These are phyloP conservation scores for Endogone sp. DNA, from an alignment of 192 early-diverging fungal species.

Conservation along the genomic window DNA sequence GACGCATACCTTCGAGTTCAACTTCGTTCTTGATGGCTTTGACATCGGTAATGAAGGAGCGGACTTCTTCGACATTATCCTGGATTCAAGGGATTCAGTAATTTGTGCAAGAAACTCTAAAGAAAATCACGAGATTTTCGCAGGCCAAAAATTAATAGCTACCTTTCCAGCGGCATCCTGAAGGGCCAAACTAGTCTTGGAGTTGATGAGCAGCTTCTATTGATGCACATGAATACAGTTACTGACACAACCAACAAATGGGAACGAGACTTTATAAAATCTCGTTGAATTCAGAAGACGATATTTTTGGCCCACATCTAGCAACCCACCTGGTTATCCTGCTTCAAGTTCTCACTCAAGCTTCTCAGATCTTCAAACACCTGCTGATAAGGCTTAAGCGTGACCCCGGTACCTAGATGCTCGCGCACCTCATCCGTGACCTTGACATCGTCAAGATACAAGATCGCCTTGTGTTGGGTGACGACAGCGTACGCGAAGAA, in stretches of 20 bases:
- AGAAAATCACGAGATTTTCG: background rate
- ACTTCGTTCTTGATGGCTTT: constrained; percentile 93
- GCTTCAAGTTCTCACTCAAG: constrained; percentile 27
- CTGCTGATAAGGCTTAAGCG: constrained; percentile 65
- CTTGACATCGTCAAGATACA: constrained; percentile 80
- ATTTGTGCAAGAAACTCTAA: constrained; percentile 1
- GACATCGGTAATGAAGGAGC: constrained; percentile 70
- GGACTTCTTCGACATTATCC: constrained; percentile 45
- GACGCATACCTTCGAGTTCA: constrained; percentile 90
- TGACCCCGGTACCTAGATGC: constrained; percentile 59
- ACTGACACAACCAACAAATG: too few relatives aligned
- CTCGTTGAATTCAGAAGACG: too few relatives aligned
- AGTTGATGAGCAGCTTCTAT: constrained; percentile 61
- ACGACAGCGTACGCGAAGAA: constrained; percentile 92
- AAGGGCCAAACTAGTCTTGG: constrained; percentile 69
- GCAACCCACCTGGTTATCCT: constrained; percentile 28
- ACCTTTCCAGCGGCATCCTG: constrained; percentile 67
- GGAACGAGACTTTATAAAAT: too few relatives aligned
- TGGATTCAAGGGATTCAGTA: constrained; percentile 13
- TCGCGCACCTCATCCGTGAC: constrained; percentile 53
- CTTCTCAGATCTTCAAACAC: constrained; percentile 71
- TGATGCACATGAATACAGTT: too few relatives aligned
- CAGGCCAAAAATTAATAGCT: background rate
- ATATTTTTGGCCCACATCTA: constrained; percentile 6
- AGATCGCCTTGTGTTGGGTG: constrained; percentile 57